Base-by-base conservation (phyloP, 495 filamentous ascomycete genomes). In the Neurospora sp. region DNA sequence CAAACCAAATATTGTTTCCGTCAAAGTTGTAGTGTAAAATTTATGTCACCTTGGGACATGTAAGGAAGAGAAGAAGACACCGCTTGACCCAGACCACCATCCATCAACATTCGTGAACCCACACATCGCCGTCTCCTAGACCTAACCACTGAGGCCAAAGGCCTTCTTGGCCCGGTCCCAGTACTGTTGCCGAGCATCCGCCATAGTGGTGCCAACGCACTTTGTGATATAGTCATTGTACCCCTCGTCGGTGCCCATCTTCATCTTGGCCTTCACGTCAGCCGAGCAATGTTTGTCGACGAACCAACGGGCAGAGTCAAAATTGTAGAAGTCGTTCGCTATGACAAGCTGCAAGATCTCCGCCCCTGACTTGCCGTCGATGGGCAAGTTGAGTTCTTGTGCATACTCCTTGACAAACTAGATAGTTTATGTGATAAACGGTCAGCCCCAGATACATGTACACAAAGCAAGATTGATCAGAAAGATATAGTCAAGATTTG, bases 271-370 rank as follows among this genome's bases (percentile, higher is more conserved):
- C 59, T 85, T 78, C 44, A 90, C 83, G 8, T 76, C 79, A 5
- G 72, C 20, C 0, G 73, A 70, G 81, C 93, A 96, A 79, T 93
- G 85, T 2, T 85, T 91, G 6, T 79, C 88, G 48, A 93, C 74
- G 77, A 91, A 96, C 94, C 93, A 97, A 4, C 89, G 87, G 27
- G 87, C 94, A 39, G 85, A 88, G 3, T 86, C 91, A 80, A 94
- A 97, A 79, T 92, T 90, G 75, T 87, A 89, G 27, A 66, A 66
- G 8, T 66, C 53, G 7, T 66, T 6, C 27, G 22, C 27, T 66
- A 66, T 66, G 27, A 66, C 53, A 14, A 66, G 53, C 27, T 35
- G 14, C 27, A 66, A 37, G 5, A 66, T 35, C 12, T 66, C 53
- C 27, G 53, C 12, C 27, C 6, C 53, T 66, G 53, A 66, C 53